Evolutionary conservation across 192 early-diverging fungal species (phyloP).

Genomic region (Ambispora gerdemannii): DNA sequence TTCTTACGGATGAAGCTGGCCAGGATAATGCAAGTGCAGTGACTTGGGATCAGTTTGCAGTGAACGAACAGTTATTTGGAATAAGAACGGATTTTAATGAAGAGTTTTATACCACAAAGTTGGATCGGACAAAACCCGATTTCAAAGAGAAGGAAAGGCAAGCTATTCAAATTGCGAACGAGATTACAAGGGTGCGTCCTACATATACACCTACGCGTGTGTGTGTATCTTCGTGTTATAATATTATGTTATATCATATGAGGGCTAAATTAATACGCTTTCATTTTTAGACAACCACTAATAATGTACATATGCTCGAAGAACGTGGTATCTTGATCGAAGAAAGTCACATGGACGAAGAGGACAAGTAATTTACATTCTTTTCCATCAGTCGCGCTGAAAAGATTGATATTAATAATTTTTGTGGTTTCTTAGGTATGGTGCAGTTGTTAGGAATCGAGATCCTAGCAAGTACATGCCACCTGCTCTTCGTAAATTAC

Average conservation of each 20-base stretch:
- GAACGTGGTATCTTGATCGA: constrained; percentile 73
- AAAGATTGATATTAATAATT: neutral
- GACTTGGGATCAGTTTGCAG: constrained; percentile 95
- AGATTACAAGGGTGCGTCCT: constrained; percentile 74
- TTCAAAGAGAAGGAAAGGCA: constrained; percentile 85
- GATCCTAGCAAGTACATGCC: constrained; percentile 82
- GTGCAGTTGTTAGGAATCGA: constrained; percentile 69
- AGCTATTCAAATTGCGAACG: constrained; percentile 82
- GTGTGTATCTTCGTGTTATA: no score
- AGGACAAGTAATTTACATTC: constrained; percentile 55
- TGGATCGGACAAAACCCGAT: constrained; percentile 80
- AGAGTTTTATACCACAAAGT: constrained; percentile 91
- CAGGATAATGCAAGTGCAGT: constrained; percentile 31
- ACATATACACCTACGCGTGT: no score
- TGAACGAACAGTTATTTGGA: constrained; percentile 91
- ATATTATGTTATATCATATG: no score
- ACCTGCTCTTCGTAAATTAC: constrained; percentile 67
- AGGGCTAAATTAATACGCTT: no score
- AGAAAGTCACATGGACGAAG: constrained; percentile 78
- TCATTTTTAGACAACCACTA: constrained; percentile 50
- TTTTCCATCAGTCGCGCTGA: no score
- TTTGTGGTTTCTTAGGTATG: constrained; percentile 43
- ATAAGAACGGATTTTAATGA: constrained; percentile 94
- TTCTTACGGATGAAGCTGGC: constrained; percentile 32
- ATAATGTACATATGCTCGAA: constrained; percentile 86